These are phyloP conservation scores for Mastigamoeba balamuthi DNA, from an alignment of 78 protist genomes.

Conservation along the genomic window DNA sequence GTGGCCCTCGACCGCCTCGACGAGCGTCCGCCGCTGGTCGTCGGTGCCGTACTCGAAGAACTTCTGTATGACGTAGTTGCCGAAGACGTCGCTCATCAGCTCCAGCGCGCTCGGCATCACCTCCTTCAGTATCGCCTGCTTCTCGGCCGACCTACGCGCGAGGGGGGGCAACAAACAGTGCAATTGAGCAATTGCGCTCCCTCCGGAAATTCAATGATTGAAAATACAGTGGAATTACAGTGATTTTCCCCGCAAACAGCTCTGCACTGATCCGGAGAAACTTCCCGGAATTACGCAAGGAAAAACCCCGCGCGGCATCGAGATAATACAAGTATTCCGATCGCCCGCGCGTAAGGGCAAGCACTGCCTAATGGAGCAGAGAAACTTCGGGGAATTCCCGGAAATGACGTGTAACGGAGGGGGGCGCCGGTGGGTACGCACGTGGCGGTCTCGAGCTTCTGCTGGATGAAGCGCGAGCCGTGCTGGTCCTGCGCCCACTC, in stretches of 20 bases:
- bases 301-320: too few species aligned
- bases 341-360: too few species aligned
- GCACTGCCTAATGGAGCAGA: too few species aligned
- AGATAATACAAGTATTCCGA: too few species aligned
- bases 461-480: constrained; percentile 96
- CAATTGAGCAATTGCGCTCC: too few species aligned
- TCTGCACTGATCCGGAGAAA: too few species aligned
- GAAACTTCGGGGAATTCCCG: too few species aligned
- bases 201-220: too few species aligned
- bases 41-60: constrained; percentile 81
- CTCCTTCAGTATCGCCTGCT: constrained; percentile 73
- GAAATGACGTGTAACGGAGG: too few species aligned
- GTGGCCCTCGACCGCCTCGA: constrained; percentile 57
- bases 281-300: too few species aligned
- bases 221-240: too few species aligned
- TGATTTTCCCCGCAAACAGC: too few species aligned
- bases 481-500: constrained; percentile 90
- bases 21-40: constrained; percentile 55
- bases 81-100: constrained; percentile 94
- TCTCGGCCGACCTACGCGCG: constrained; percentile 40
- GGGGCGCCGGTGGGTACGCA: neutral
- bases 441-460: constrained; percentile 72
- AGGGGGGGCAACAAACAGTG: neutral
- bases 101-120: constrained; percentile 38
- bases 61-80: constrained; percentile 99